A percentile compares a stretch with the other conserved stretches of the same genome.
These are phyloP conservation scores for Aureobasidium sp. DNA, from an alignment of 2,329 filamentous ascomycete species.

Conservation along the genomic window DNA sequence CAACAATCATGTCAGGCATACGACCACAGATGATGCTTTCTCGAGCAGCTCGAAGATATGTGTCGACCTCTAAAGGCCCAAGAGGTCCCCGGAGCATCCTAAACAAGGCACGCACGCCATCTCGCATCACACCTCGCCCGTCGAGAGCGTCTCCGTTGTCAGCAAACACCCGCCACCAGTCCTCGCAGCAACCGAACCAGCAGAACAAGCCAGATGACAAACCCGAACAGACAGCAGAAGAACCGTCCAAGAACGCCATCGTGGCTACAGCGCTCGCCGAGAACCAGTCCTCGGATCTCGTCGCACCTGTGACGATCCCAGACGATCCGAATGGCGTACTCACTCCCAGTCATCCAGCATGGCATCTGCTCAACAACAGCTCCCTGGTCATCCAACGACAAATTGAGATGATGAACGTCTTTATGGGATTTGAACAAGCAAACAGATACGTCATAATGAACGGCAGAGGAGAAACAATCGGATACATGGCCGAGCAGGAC, in stretches of 20 bases:
- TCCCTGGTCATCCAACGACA: constrained; percentile 57
- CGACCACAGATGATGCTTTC: constrained; percentile 19
- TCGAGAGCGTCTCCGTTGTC: not conserved
- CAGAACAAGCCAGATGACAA: constrained; percentile 10
- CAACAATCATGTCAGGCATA: not conserved
- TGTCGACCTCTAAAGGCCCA: constrained; percentile 18
- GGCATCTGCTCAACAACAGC: constrained; percentile 52
- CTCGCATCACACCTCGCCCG: not conserved
- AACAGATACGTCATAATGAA: constrained; percentile 61
- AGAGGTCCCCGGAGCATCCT: constrained; percentile 21
- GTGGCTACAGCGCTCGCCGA: constrained; percentile 41
- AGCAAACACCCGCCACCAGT: constrained; percentile 4
- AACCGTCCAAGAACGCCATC: constrained; percentile 33
- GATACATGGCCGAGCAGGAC: constrained; percentile 58
- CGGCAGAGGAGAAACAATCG: constrained; percentile 55
- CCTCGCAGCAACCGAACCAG: constrained; percentile 10
- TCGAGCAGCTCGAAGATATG: constrained; percentile 8
- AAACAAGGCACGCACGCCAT: constrained; percentile 9
- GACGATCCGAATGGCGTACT: constrained; percentile 55
- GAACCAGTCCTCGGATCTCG: constrained; percentile 41
- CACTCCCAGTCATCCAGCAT: constrained; percentile 51
- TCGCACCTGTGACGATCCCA: constrained; percentile 55
- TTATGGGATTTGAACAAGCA: constrained; percentile 60
- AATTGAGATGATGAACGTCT: constrained; percentile 59
- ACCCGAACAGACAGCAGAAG: constrained; percentile 18